Evolutionary conservation across 2,329 filamentous ascomycete species (phyloP).

Genomic region (Pestalotiopsis sp.): DNA sequence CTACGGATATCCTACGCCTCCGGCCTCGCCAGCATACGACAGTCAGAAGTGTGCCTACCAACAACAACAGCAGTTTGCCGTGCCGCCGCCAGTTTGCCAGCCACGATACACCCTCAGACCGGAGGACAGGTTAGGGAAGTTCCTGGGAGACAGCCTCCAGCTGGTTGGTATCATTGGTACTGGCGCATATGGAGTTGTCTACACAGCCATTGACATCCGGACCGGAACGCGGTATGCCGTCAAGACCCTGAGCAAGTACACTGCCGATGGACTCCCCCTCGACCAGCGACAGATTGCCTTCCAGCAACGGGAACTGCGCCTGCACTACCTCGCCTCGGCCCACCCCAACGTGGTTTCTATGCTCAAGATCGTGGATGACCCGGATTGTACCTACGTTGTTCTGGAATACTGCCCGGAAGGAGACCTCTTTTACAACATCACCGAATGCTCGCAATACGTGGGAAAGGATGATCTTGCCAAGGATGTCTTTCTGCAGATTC

Average conservation of each 20-base stretch:
- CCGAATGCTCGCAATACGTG: constrained; percentile 89
- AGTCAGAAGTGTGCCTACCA: constrained; percentile 47
- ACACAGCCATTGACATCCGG: constrained; percentile 82
- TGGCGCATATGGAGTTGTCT: constrained; percentile 96
- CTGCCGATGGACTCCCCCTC: constrained; percentile 68
- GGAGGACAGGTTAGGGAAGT: constrained; percentile 83
- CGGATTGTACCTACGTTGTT: constrained; percentile 93
- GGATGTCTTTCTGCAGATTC: constrained; percentile 87
- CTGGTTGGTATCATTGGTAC: constrained; percentile 85
- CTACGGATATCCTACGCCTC: constrained; percentile 60
- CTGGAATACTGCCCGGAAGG: constrained; percentile 97
- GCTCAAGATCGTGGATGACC: constrained; percentile 88
- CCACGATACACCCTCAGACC: constrained; percentile 63
- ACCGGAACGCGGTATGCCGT: constrained; percentile 86
- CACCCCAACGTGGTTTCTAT: constrained; percentile 94
- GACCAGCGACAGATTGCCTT: constrained; percentile 86
- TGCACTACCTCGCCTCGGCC: constrained; percentile 86
- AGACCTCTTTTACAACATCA: constrained; percentile 97
- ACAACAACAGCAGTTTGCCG: constrained; percentile 32
- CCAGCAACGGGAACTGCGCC: constrained; percentile 88
- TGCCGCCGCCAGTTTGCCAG: constrained; percentile 40
- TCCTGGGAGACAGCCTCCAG: constrained; percentile 82
- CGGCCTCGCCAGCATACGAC: constrained; percentile 58
- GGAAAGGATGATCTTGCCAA: constrained; percentile 88
- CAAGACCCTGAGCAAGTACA: constrained; percentile 94